A percentile compares a stretch with the other conserved stretches of the same genome.
phyloP scores from a whole-genome alignment of 2,329 filamentous ascomycete species.

The Chalaropsis ovoidea region DNA sequence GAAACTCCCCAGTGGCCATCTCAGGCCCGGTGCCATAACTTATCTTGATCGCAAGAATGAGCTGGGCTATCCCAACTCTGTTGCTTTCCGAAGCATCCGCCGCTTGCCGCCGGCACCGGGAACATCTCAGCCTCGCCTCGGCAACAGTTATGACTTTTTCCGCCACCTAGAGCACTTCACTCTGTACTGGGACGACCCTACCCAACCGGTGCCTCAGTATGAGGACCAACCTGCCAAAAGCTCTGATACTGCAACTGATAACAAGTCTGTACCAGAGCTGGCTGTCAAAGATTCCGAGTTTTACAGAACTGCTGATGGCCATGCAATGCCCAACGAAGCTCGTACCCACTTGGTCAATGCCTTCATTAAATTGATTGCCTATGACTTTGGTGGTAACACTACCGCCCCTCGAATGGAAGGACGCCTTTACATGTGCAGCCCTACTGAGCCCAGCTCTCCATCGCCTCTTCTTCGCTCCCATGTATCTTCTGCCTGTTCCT shows the following conservation, averaged over 20 bases:
- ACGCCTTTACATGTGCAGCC: conserved; percentile 45
- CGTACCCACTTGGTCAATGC: conserved; percentile 48
- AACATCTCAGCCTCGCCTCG: conserved; percentile 45
- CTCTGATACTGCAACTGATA: conserved; percentile 13
- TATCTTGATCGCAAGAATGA: conserved; percentile 51
- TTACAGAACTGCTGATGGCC: conserved; percentile 42
- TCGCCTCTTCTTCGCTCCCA: conserved; percentile 40
- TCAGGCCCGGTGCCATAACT: conserved; percentile 47
- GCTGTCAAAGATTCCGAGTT: conserved; percentile 26
- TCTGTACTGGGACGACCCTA: conserved; percentile 53
- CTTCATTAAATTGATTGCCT: conserved; percentile 54
- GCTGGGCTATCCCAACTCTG: conserved; percentile 46
- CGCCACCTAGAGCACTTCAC: conserved; percentile 51
- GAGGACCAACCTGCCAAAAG: conserved; percentile 9
- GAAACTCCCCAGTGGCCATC: conserved; percentile 43
- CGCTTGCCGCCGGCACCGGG: conserved; percentile 47
- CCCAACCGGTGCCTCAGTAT: conserved; percentile 27
- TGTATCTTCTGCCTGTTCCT: conserved; percentile 49
- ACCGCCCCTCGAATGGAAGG: conserved; percentile 48
- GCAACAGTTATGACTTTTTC: conserved; percentile 57
- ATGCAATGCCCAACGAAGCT: conserved; percentile 49
- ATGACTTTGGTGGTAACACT: conserved; percentile 56
- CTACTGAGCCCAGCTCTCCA: conserved; percentile 28
- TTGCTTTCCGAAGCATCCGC: conserved; percentile 52
- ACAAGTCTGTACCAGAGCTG: conserved; percentile 23